Percentiles rank a stretch among this genome's conserved stretches.
phyloP scores from a whole-genome alignment of 2,329 filamentous ascomycete genomes.

The Colletotrichum sojae region DNA sequence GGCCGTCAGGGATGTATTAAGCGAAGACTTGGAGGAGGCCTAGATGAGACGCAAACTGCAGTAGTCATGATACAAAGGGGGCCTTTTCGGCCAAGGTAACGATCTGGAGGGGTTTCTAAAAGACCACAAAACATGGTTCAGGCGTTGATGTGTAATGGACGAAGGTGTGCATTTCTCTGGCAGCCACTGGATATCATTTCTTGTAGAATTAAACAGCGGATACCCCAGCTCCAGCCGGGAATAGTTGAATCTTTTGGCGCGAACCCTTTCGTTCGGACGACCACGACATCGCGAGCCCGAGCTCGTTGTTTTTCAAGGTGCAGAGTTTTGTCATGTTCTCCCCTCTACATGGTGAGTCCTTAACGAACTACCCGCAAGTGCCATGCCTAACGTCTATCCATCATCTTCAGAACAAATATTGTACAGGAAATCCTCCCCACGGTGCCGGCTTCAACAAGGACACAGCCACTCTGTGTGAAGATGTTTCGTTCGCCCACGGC shows the following conservation, averaged over 20 bases:
- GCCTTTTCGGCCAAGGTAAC: conserved; percentile 20
- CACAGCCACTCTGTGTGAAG: neutral
- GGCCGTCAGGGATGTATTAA: conserved; percentile 69
- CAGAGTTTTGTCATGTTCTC: conserved; percentile 19
- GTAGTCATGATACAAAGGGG: conserved; percentile 19
- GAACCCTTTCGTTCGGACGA: neutral
- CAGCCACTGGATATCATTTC: conserved; percentile 22
- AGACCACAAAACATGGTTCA: conserved; percentile 18
- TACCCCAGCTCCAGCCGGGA: conserved; percentile 33
- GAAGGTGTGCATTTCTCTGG: conserved; percentile 28
- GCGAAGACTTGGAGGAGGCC: conserved; percentile 62
- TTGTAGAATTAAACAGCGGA: conserved; percentile 34
- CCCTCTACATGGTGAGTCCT: conserved; percentile 4
- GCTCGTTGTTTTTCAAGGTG: conserved; percentile 3
- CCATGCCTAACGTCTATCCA: conserved; percentile 29
- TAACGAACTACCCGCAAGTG: conserved; percentile 22
- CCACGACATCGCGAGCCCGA: neutral
- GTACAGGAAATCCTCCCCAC: conserved; percentile 31
- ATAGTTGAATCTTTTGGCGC: neutral
- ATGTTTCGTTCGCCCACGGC: conserved; percentile 11
- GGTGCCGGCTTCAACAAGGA: conserved; percentile 11
- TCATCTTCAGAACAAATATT: conserved; percentile 22
- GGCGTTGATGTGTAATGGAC: conserved; percentile 37
- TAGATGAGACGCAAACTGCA: conserved; percentile 1
- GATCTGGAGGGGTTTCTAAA: conserved; percentile 22